Evolutionary conservation across 2,329 filamentous ascomycete species (phyloP).

Genomic region (Escovopsis sp.): DNA sequence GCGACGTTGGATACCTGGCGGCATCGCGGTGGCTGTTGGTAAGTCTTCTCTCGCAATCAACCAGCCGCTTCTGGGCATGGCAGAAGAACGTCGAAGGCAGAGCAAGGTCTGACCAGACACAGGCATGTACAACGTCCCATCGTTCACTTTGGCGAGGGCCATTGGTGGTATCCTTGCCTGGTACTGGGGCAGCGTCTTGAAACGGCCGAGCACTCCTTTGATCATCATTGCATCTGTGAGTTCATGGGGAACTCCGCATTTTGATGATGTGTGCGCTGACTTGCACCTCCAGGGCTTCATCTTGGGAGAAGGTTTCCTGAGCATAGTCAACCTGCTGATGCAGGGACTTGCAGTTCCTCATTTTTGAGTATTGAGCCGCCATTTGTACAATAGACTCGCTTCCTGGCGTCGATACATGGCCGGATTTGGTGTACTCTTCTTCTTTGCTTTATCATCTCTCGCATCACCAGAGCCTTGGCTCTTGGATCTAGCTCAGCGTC

Average conservation of each 20-base stretch:
- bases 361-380: conserved; percentile 26
- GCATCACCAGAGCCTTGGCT: no score
- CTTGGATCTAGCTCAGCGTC: conserved; percentile 26
- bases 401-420: background rate
- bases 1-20: conserved; percentile 70
- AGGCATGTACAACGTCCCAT: conserved; percentile 97
- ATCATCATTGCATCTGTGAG: conserved; percentile 68
- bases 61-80: background rate
- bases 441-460: no score
- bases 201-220: conserved; percentile 52
- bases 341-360: conserved; percentile 66
- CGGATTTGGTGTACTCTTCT: no score
- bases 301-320: conserved; percentile 78
- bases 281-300: conserved; percentile 53
- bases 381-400: background rate
- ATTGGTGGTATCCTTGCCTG: conserved; percentile 61
- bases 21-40: conserved; percentile 90
- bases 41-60: conserved; percentile 14
- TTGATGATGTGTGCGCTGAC: conserved; percentile 1
- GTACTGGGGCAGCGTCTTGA: conserved; percentile 52
- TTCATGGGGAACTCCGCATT: no score
- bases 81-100: no score
- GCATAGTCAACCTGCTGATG: conserved; percentile 75
- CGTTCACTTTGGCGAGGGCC: conserved; percentile 80
- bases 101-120: background rate